These are phyloP conservation scores for Capronia americana DNA, from an alignment of 2,329 filamentous ascomycete genomes.

Conservation along the genomic window DNA sequence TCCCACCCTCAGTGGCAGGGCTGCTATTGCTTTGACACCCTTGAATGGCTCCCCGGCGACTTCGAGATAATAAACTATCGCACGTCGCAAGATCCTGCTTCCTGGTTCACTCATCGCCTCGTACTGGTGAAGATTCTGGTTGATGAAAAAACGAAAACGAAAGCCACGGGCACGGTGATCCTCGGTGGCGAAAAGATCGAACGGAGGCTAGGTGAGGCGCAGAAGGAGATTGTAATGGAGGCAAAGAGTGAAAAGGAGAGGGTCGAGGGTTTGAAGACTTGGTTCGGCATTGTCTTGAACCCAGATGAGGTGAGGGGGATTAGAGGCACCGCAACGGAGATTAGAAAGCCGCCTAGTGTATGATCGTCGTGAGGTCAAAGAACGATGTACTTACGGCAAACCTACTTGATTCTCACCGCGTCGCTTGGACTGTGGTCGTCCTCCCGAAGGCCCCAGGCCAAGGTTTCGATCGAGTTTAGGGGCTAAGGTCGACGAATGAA, in stretches of 20 bases:
- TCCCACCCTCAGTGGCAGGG: slow-evolving; percentile 57
- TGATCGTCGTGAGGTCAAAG: slow-evolving; percentile 2
- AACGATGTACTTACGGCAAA: not conserved
- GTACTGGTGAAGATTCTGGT: slow-evolving; percentile 63
- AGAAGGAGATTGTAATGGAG: slow-evolving; percentile 55
- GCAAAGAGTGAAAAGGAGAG: slow-evolving; percentile 62
- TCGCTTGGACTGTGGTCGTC: not conserved
- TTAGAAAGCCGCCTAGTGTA: slow-evolving; percentile 39
- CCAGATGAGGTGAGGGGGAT: slow-evolving; percentile 60
- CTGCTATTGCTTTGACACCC: slow-evolving; percentile 70
- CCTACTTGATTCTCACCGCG: not conserved
- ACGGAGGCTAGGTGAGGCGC: slow-evolving; percentile 15
- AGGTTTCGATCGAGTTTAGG: too few species aligned
- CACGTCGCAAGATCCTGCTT: slow-evolving; percentile 57
- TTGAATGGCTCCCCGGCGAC: slow-evolving; percentile 67
- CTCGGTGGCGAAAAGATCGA: slow-evolving; percentile 56
- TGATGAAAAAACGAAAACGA: slow-evolving; percentile 55
- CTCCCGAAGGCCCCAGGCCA: not conserved
- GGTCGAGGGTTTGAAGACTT: slow-evolving; percentile 57
- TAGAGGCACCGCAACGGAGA: slow-evolving; percentile 56
- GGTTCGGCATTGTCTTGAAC: slow-evolving; percentile 61
- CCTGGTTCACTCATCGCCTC: slow-evolving; percentile 62
- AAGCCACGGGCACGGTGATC: slow-evolving; percentile 59
- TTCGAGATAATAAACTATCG: slow-evolving; percentile 67
- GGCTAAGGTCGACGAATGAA: too few species aligned